Evolutionary conservation across 495 filamentous ascomycete genomes (phyloP).

Genomic region (Podospora sp.): DNA sequence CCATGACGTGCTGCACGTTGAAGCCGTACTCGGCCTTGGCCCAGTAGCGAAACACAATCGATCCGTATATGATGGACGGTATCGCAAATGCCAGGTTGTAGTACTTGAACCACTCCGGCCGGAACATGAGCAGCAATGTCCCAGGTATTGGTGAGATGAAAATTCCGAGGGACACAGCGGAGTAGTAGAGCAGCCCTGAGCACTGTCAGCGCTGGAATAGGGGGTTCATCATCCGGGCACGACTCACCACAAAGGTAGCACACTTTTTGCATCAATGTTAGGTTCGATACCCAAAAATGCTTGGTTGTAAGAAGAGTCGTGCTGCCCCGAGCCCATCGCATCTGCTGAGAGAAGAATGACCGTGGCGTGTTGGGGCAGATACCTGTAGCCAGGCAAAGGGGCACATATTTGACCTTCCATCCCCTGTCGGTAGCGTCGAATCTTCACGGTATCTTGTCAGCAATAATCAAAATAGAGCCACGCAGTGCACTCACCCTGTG

Average conservation of each 20-base stretch:
- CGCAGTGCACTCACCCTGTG: slow-evolving; percentile 29
- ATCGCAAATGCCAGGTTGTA: slow-evolving; percentile 41
- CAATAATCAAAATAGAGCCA: not conserved
- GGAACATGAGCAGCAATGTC: slow-evolving; percentile 33
- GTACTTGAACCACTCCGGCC: slow-evolving; percentile 39
- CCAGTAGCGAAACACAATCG: slow-evolving; percentile 35
- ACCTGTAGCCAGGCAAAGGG: slow-evolving; percentile 36
- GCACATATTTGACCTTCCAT: slow-evolving; percentile 41
- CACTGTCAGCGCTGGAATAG: not conserved
- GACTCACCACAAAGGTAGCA: slow-evolving; percentile 36
- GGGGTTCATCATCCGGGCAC: not conserved
- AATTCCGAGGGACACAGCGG: slow-evolving; percentile 37
- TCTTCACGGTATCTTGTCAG: slow-evolving; percentile 9
- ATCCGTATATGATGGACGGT: slow-evolving; percentile 38
- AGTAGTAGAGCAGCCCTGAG: slow-evolving; percentile 39
- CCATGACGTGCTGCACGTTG: slow-evolving; percentile 42
- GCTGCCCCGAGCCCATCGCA: slow-evolving; percentile 39
- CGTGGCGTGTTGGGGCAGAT: slow-evolving; percentile 40
- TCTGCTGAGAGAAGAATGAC: slow-evolving; percentile 41
- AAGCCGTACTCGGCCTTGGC: slow-evolving; percentile 38
- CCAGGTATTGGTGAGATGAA: slow-evolving; percentile 41
- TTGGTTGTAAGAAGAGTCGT: slow-evolving; percentile 38
- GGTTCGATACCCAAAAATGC: slow-evolving; percentile 36
- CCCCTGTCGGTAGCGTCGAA: slow-evolving; percentile 39
- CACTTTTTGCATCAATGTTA: slow-evolving; percentile 37